phyloP scores from a whole-genome alignment of 345 rosid species.

The Psidium friedrichsthalianum region DNA sequence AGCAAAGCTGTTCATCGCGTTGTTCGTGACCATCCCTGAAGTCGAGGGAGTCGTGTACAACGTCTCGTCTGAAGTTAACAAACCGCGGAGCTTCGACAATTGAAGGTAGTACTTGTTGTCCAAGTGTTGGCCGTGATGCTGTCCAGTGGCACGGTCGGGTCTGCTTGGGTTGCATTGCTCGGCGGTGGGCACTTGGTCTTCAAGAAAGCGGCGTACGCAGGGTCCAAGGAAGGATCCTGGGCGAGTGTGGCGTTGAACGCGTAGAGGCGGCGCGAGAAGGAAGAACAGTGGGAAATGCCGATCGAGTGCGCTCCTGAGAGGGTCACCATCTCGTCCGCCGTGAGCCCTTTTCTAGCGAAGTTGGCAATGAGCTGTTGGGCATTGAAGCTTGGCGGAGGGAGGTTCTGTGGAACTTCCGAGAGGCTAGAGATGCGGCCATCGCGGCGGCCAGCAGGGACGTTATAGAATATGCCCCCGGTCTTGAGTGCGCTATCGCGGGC shows the following conservation, averaged over 20 bases:
- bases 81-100: constrained; percentile 12
- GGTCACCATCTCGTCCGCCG: constrained; percentile 37
- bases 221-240: constrained; percentile 33
- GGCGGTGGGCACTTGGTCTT: constrained; percentile 25
- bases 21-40: constrained; percentile 4
- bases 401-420: constrained; percentile 9
- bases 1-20: constrained; percentile 6
- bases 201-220: constrained; percentile 14
- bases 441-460: constrained; percentile 25
- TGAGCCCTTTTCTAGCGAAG: constrained; percentile 25
- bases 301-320: constrained; percentile 42
- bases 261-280: constrained; percentile 25
- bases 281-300: constrained; percentile 30
- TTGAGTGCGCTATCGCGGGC: constrained; percentile 25
- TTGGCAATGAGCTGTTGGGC: constrained; percentile 11
- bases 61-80: constrained; percentile 32
- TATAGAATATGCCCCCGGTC: constrained; percentile 17
- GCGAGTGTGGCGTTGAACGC: constrained; percentile 16
- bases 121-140: constrained; percentile 7
- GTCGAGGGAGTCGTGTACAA: constrained; percentile 17
- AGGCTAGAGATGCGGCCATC: constrained; percentile 27
- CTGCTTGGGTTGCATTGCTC: background rate
- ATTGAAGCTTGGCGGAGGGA: constrained; percentile 16
- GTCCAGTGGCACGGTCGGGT: constrained; percentile 15
- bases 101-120: constrained; percentile 31